phyloP scores from a whole-genome alignment of 306 rosid genomes.

The Morella rubra region DNA sequence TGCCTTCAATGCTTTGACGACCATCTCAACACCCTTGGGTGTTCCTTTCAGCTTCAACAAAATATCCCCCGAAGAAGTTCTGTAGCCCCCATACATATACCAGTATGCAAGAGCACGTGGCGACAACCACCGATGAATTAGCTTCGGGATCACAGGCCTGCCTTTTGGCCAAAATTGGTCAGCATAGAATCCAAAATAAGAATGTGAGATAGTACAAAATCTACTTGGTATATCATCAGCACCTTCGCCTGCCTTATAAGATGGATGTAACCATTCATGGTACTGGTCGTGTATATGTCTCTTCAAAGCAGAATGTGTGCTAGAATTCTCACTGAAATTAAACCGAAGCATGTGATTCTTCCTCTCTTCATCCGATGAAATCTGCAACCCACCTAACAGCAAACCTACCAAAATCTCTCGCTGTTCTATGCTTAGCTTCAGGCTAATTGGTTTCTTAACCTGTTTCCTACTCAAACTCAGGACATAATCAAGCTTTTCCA shows the following conservation, averaged over 20 bases:
- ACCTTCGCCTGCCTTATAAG: slow-evolving; percentile 52
- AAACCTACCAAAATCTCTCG: slow-evolving; percentile 83
- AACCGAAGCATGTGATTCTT: slow-evolving; percentile 67
- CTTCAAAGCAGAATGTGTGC: slow-evolving; percentile 51
- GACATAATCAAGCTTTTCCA: slow-evolving; percentile 74
- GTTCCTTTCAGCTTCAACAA: slow-evolving; percentile 75
- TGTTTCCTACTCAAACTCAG: slow-evolving; percentile 66
- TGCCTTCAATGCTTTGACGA: slow-evolving; percentile 57
- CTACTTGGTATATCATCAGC: slow-evolving; percentile 49
- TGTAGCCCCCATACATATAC: slow-evolving; percentile 88
- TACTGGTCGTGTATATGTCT: slow-evolving; percentile 63
- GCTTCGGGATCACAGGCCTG: slow-evolving; percentile 64
- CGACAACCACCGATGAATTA: slow-evolving; percentile 86
- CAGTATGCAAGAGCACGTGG: slow-evolving; percentile 91
- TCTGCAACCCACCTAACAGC: slow-evolving; percentile 78
- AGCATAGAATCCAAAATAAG: slow-evolving; percentile 74
- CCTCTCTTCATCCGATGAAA: slow-evolving; percentile 71
- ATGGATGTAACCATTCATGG: slow-evolving; percentile 90
- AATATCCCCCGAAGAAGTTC: slow-evolving; percentile 67
- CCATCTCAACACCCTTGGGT: slow-evolving; percentile 69
- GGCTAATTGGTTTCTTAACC: slow-evolving; percentile 55
- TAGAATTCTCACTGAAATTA: slow-evolving; percentile 55
- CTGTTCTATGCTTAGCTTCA: slow-evolving; percentile 80
- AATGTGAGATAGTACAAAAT: slow-evolving; percentile 65
- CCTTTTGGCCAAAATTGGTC: slow-evolving; percentile 93